Evolutionary conservation across 805 yeast species (phyloP), one percentile per base, ranked within the genome.

Genomic region (Monosporozyma aerobia): DNA sequence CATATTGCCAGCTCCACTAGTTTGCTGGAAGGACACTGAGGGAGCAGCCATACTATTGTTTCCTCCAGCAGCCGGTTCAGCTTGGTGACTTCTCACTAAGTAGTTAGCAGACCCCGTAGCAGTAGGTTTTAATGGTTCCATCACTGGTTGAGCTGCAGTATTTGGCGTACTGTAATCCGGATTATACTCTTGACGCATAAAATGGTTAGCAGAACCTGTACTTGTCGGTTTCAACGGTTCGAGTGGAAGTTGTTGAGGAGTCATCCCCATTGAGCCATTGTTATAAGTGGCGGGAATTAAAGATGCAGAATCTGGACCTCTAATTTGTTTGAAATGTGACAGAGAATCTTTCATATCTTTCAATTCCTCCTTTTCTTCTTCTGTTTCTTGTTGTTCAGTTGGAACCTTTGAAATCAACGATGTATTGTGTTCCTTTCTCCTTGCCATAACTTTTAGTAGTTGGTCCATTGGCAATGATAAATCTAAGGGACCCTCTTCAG

Each of bases 391-490:
- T 46, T 67, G 67, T 45, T 65, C 67, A 16, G 54, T 60, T 2
- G 70, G 70, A 35, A 65, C 55, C n/a, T 54, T 54, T 4, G 69
- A 62, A n/a, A 67, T 65, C 30, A 67, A 50, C 2, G 65, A 63
- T 10, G 58, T 53, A 33, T 61, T 62, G 7, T 53, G 47, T 45
- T 57, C 50, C 39, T 59, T 60, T 32, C 62, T 53, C 44, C 67
- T 59, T 16, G 73, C 70, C 58, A 81, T 65, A 51, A 73, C 74
- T 51, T 72, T 71, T 45, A 87, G 60, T 30, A 87, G 65, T 63
- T 86, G 88, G 60, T 83, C 87, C 95, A 87, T 87, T 6, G 94
- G 90, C 22, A 86, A 69, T 1, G 85, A 76, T 50, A 77, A 71
- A 62, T 86, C 92, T 29, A 85, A 58, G 29, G 66, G 70, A 19